phyloP scores from a whole-genome alignment of 2,329 filamentous ascomycete species.

The Trichoderma citrinoviride region DNA sequence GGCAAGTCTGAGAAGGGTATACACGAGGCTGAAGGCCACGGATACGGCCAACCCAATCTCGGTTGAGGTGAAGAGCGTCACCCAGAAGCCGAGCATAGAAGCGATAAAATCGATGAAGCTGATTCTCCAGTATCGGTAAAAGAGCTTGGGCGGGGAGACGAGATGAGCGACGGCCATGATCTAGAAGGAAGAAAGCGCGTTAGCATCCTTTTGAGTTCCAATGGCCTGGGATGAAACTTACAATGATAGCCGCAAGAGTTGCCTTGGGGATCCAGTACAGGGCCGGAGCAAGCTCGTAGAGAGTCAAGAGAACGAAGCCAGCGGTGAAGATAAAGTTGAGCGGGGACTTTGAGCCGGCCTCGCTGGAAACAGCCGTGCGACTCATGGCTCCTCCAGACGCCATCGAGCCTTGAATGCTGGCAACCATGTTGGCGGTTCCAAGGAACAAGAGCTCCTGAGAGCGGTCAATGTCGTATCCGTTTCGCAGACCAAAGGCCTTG shows the following conservation, averaged over 20 bases:
- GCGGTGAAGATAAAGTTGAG: slow-evolving; percentile 60
- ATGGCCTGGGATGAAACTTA: slow-evolving; percentile 29
- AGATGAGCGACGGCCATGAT: slow-evolving; percentile 63
- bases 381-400: slow-evolving; percentile 65
- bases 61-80: slow-evolving; percentile 59
- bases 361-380: slow-evolving; percentile 64
- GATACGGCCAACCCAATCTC: slow-evolving; percentile 59
- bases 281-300: slow-evolving; percentile 59
- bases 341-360: slow-evolving; percentile 60
- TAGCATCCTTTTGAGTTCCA: not conserved
- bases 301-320: slow-evolving; percentile 58
- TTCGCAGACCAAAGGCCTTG: slow-evolving; percentile 60
- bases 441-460: slow-evolving; percentile 65
- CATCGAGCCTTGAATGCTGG: slow-evolving; percentile 64
- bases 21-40: slow-evolving; percentile 63
- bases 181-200: slow-evolving; percentile 25
- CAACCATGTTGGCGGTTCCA: slow-evolving; percentile 60
- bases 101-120: slow-evolving; percentile 63
- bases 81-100: slow-evolving; percentile 62
- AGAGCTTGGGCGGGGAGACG: slow-evolving; percentile 55
- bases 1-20: slow-evolving; percentile 56
- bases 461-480: slow-evolving; percentile 61
- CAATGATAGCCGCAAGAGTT: slow-evolving; percentile 62
- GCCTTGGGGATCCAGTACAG: slow-evolving; percentile 68
- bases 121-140: slow-evolving; percentile 63